These are phyloP conservation scores for Candida arabinofermentans DNA, from an alignment of 805 yeast species.

Conservation along the genomic window DNA sequence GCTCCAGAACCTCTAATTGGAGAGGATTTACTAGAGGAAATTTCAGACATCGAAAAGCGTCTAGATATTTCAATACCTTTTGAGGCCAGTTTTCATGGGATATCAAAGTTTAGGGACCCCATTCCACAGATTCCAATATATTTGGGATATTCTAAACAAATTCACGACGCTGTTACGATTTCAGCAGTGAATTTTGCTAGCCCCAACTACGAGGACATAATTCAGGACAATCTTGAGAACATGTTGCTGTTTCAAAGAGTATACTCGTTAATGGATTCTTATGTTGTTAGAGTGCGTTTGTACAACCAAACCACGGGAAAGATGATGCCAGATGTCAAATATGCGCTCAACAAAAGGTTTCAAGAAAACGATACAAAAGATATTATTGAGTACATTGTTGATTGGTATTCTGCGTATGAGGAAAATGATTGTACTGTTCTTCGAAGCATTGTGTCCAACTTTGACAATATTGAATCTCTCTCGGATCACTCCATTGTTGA, in stretches of 20 bases:
- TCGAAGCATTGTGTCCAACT: neutral
- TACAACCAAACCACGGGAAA: neutral
- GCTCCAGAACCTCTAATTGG: neutral
- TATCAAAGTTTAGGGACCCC: slow-evolving; percentile 1
- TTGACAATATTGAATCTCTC: too few relatives aligned
- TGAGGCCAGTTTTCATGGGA: slow-evolving; percentile 3
- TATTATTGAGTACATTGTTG: neutral
- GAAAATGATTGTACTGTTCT: neutral
- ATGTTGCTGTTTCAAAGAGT: slow-evolving; percentile 15
- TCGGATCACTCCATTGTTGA: too few relatives aligned
- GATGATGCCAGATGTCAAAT: slow-evolving; percentile 7
- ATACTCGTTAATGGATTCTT: slow-evolving; percentile 9
- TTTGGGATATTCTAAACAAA: slow-evolving; percentile 8
- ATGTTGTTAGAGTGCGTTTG: slow-evolving; percentile 1
- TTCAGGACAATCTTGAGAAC: slow-evolving; percentile 3
- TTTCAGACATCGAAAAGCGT: slow-evolving; percentile 2
- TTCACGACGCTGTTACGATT: neutral
- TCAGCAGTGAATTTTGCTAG: slow-evolving; percentile 14
- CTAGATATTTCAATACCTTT: slow-evolving; percentile 5
- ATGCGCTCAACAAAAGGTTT: slow-evolving; percentile 3
- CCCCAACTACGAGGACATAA: slow-evolving; percentile 1
- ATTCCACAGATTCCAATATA: slow-evolving; percentile 19
- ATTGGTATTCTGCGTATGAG: neutral
- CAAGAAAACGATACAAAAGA: neutral
- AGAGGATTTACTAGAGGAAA: slow-evolving; percentile 11